phyloP scores from a whole-genome alignment of 805 yeast genomes.

The Hanseniaspora mollemarum region DNA sequence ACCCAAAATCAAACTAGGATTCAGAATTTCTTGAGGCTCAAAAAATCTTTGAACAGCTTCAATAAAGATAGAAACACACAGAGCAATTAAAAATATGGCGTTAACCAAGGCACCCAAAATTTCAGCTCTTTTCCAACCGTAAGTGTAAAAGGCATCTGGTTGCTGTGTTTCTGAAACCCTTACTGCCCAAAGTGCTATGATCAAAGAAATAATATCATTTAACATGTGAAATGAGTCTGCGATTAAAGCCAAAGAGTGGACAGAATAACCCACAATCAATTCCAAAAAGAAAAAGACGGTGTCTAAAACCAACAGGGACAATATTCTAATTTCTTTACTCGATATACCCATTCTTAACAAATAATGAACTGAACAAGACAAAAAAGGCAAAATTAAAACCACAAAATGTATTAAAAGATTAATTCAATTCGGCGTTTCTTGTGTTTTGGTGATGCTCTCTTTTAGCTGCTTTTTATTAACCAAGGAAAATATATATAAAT shows the following conservation, averaged over 20 bases:
- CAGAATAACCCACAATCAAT: conserved; percentile 75
- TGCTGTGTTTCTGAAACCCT: conserved; percentile 68
- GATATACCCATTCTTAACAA: conserved; percentile 13
- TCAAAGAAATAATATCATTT: conserved; percentile 78
- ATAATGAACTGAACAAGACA: conserved; percentile 4
- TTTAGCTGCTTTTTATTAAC: too few relatives aligned
- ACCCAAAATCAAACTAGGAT: conserved; percentile 67
- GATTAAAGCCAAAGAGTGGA: conserved; percentile 83
- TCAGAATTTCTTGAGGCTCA: conserved; percentile 64
- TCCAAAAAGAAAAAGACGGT: conserved; percentile 76
- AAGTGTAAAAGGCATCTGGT: conserved; percentile 82
- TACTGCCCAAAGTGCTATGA: conserved; percentile 95
- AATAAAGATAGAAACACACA: conserved; percentile 81
- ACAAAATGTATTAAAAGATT: too few relatives aligned
- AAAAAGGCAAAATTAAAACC: not conserved
- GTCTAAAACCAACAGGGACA: conserved; percentile 61
- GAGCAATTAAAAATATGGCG: conserved; percentile 83
- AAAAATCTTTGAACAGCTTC: conserved; percentile 88
- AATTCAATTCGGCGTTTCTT: too few relatives aligned
- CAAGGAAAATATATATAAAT: too few relatives aligned
- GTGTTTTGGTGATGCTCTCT: too few relatives aligned
- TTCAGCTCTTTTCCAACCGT: conserved; percentile 98
- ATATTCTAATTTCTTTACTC: conserved; percentile 59
- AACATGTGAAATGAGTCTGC: conserved; percentile 98
- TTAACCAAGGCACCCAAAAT: conserved; percentile 88